Evolutionary conservation across 192 early-diverging fungal species (phyloP).

Genomic region (Coemansia sp.): DNA sequence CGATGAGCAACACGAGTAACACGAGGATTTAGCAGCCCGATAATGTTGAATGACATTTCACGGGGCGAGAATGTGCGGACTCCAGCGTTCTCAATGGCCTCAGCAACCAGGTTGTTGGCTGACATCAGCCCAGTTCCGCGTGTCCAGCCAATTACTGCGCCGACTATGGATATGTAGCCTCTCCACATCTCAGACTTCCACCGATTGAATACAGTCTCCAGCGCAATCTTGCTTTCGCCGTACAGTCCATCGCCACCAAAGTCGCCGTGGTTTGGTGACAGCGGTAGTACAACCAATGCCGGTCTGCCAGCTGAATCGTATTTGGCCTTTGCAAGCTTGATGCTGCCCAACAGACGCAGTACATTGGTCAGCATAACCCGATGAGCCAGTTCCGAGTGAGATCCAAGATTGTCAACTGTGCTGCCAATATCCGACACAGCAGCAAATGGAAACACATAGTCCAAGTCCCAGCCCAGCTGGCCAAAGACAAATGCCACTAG

Average conservation of each 20-base stretch:
- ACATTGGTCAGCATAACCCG: constrained; percentile 93
- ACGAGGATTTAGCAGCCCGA: constrained; percentile 77
- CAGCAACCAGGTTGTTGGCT: constrained; percentile 78
- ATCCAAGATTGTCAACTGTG: constrained; percentile 77
- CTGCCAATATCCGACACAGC: constrained; percentile 84
- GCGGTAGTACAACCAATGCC: constrained; percentile 77
- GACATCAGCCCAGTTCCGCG: constrained; percentile 93
- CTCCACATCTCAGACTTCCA: constrained; percentile 90
- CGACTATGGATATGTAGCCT: constrained; percentile 78
- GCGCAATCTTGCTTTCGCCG: constrained; percentile 85
- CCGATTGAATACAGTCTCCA: no score
- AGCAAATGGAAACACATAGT: constrained; percentile 91
- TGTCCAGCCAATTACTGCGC: constrained; percentile 94
- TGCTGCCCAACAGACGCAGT: constrained; percentile 77
- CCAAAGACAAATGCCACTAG: constrained; percentile 82
- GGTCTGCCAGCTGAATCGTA: constrained; percentile 72
- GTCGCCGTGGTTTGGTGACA: constrained; percentile 94
- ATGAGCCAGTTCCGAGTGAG: constrained; percentile 84
- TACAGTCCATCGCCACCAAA: constrained; percentile 94
- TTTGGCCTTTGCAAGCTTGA: constrained; percentile 75
- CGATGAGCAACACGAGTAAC: constrained; percentile 65
- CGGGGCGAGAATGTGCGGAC: constrained; percentile 83
- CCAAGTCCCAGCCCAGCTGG: constrained; percentile 81
- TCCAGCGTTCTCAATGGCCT: constrained; percentile 78
- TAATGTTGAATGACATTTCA: constrained; percentile 93